Evolutionary conservation across 495 filamentous ascomycete genomes (phyloP).

Genomic region (Elasticomyces elasticus): DNA sequence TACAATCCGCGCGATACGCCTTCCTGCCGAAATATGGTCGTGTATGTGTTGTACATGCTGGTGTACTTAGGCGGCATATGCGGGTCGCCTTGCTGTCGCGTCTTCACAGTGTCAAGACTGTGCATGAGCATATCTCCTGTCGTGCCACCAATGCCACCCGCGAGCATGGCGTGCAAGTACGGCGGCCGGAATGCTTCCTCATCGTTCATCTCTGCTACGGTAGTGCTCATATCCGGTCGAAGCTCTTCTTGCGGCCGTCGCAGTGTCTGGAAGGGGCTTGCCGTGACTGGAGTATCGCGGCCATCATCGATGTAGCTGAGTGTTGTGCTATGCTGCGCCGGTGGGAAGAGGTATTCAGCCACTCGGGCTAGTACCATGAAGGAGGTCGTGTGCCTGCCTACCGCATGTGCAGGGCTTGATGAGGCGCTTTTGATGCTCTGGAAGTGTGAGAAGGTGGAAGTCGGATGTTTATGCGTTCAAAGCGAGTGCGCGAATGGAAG

Average conservation of each 20-base stretch:
- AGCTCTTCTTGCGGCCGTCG: conserved; percentile 22
- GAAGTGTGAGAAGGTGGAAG: too few species aligned
- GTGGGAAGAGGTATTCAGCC: conserved; percentile 27
- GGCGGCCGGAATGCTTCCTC: conserved; percentile 1
- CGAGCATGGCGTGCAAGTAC: conserved; percentile 70
- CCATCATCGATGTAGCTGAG: conserved; percentile 29
- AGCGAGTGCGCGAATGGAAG: too few species aligned
- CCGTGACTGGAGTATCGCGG: background rate
- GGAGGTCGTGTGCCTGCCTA: conserved; percentile 9
- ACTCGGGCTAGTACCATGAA: conserved; percentile 32
- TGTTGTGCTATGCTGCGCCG: conserved; percentile 5
- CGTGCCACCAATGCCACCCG: conserved; percentile 80
- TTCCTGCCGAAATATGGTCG: conserved; percentile 86
- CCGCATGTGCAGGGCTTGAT: conserved; percentile 15
- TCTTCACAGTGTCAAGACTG: conserved; percentile 97
- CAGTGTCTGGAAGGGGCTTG: background rate
- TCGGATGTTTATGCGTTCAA: too few species aligned
- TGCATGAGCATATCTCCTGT: conserved; percentile 98
- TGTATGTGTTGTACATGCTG: conserved; percentile 77
- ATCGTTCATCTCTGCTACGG: background rate
- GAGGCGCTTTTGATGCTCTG: too few species aligned
- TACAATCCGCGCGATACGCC: conserved; percentile 84
- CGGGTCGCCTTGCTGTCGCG: conserved; percentile 94
- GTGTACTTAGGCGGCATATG: conserved; percentile 84
- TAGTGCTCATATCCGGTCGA: conserved; percentile 16